phyloP scores from a whole-genome alignment of 1,139 yeast species.

The Taiozyma onychis region DNA sequence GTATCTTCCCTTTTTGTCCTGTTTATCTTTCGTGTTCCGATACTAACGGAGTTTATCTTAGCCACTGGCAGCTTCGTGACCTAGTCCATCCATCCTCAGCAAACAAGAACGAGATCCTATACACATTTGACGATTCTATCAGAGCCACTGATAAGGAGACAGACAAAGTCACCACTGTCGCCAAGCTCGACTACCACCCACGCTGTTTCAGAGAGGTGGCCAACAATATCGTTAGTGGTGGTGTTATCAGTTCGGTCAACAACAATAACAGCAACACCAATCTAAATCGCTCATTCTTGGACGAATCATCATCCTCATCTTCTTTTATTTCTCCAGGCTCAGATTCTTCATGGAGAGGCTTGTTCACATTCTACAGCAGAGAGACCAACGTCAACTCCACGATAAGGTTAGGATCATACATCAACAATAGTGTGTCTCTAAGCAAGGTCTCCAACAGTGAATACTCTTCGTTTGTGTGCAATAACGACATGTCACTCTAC shows the following conservation, averaged over 20 bases:
- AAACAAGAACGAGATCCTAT: conserved; percentile 37
- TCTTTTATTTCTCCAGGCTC: conserved; percentile 2
- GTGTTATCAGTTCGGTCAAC: conserved; percentile 42
- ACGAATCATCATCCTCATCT: conserved; percentile 20
- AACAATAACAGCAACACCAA: conserved; percentile 5
- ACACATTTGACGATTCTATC: conserved; percentile 43
- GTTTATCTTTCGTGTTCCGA: not conserved
- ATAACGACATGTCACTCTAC: conserved; percentile 73
- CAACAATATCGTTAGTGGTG: conserved; percentile 65
- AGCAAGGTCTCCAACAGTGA: conserved; percentile 34
- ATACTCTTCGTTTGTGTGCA: conserved; percentile 64
- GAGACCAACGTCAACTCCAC: conserved; percentile 42
- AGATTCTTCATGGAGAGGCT: conserved; percentile 46
- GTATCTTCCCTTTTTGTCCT: conserved; percentile 11
- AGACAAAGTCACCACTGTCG: conserved; percentile 31
- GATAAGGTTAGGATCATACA: conserved; percentile 67
- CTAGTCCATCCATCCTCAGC: conserved; percentile 47
- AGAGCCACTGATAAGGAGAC: conserved; percentile 37
- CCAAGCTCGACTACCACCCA: conserved; percentile 55
- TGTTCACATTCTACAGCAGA: conserved; percentile 52
- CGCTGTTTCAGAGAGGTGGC: conserved; percentile 61
- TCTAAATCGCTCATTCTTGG: conserved; percentile 22
- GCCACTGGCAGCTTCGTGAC: conserved; percentile 89
- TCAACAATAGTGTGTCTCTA: conserved; percentile 75
- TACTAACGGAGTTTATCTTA: conserved; percentile 19